These are phyloP conservation scores for Bolboschoenoplectus hybrid DNA, from an alignment of 202 grass and related monocot genomes.

Conservation along the genomic window DNA sequence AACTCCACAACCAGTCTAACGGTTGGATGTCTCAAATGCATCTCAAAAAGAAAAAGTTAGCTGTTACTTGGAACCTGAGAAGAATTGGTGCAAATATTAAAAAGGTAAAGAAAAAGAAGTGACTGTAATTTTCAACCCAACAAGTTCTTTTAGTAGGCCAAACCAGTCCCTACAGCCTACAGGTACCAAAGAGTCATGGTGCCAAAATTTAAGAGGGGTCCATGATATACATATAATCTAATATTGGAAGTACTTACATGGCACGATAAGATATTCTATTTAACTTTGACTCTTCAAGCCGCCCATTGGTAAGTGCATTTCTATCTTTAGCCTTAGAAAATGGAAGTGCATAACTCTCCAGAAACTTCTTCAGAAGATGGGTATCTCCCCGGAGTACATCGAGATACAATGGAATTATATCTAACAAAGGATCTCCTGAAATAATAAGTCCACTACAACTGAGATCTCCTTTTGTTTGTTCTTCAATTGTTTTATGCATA, in stretches of 20 bases:
- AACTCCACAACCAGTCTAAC: neutral
- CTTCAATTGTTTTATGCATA: neutral
- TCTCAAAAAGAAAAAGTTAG: neutral
- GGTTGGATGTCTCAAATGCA: neutral
- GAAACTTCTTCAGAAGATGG: constrained; percentile 67
- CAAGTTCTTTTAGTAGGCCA: neutral
- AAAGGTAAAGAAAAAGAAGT: neutral
- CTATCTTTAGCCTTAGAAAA: constrained; percentile 52
- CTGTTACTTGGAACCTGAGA: neutral
- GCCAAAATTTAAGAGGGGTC: neutral
- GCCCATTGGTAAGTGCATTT: constrained; percentile 34
- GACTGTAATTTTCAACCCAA: constrained; percentile 7
- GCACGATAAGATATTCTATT: constrained; percentile 71
- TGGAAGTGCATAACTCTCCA: constrained; percentile 78
- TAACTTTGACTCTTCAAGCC: constrained; percentile 57
- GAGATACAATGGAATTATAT: constrained; percentile 89
- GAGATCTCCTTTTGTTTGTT: neutral
- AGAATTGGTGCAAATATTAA: neutral
- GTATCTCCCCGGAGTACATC: constrained; percentile 85
- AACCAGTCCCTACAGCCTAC: neutral
- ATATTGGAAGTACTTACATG: constrained; percentile 55
- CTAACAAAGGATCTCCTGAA: constrained; percentile 84
- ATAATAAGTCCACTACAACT: constrained; percentile 13
- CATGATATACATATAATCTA: constrained; percentile 13
- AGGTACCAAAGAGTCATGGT: neutral